Evolutionary conservation across 176 grass and related monocot species (phyloP).

Genomic region (Otatea glauca): DNA sequence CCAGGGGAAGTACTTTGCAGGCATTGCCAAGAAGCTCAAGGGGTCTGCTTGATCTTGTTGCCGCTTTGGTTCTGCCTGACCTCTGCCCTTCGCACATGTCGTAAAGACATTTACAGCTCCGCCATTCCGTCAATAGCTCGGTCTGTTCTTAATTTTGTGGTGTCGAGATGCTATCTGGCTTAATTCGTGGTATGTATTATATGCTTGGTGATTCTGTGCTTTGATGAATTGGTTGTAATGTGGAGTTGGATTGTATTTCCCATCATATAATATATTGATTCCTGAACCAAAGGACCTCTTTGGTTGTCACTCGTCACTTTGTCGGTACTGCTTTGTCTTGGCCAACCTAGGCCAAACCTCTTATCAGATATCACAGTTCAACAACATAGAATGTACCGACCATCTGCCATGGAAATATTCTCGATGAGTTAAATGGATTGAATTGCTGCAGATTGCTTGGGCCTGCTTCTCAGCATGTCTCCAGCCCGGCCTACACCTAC

Average conservation of each 20-base stretch:
- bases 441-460: not conserved
- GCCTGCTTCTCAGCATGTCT: not conserved
- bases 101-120: slow-evolving; percentile 36
- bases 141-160: not conserved
- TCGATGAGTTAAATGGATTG: not conserved
- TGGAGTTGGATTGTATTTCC: slow-evolving; percentile 25
- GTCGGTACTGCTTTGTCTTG: not conserved
- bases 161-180: slow-evolving; percentile 1
- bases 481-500: not conserved
- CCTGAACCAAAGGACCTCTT: not conserved
- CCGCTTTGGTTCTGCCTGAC: not conserved
- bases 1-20: slow-evolving; percentile 83
- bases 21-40: slow-evolving; percentile 85
- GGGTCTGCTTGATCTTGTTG: slow-evolving; percentile 46
- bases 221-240: slow-evolving; percentile 38
- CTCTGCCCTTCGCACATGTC: not conserved
- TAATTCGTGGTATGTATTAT: slow-evolving; percentile 17
- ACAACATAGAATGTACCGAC: not conserved
- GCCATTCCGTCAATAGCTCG: slow-evolving; percentile 29
- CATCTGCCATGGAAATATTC: not conserved
- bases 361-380: not conserved
- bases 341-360: not conserved
- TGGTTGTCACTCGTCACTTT: not conserved
- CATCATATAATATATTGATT: slow-evolving; percentile 36
- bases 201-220: slow-evolving; percentile 24